phyloP scores from a whole-genome alignment of 768 basidiomycete species.

The Lactifluus pinguis region DNA sequence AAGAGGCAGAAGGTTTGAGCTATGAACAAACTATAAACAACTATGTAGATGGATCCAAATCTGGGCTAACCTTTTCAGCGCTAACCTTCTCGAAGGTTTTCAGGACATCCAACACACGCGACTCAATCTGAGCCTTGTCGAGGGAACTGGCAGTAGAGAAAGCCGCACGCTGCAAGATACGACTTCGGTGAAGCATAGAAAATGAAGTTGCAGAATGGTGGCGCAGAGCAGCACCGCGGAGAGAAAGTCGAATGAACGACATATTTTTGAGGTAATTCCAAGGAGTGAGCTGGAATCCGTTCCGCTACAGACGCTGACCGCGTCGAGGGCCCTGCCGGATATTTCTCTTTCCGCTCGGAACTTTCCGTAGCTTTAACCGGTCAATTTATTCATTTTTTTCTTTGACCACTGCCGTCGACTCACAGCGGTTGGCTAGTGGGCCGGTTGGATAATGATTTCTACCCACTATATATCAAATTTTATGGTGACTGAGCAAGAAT shows the following conservation, averaged over 20 bases:
- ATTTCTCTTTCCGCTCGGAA: slow-evolving; percentile 10
- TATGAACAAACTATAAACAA: slow-evolving; percentile 24
- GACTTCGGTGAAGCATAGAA: slow-evolving; percentile 20
- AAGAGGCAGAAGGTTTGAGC: slow-evolving; percentile 59
- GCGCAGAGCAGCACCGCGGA: slow-evolving; percentile 26
- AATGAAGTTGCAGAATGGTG: slow-evolving; percentile 26
- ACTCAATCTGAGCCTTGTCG: slow-evolving; percentile 56
- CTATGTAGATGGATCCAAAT: slow-evolving; percentile 1
- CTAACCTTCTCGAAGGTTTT: slow-evolving; percentile 88
- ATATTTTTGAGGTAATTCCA: slow-evolving; percentile 11
- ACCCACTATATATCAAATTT: no score
- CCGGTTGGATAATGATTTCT: no score
- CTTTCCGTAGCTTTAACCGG: neutral
- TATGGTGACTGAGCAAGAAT: no score
- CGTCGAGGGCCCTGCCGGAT: neutral
- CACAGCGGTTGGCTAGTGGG: no score
- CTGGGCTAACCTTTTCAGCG: slow-evolving; percentile 46
- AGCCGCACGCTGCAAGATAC: slow-evolving; percentile 32
- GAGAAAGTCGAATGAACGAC: slow-evolving; percentile 16
- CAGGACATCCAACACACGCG: slow-evolving; percentile 73
- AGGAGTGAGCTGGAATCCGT: neutral
- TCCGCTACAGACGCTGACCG: neutral
- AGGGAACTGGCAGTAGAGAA: slow-evolving; percentile 65
- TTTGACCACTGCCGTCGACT: no score
- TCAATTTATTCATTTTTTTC: no score